Percentiles rank a stretch among this genome's conserved stretches.
These are phyloP conservation scores for Thermothelomyces thermophilus DNA, from an alignment of 2,329 filamentous ascomycete species.

Conservation along the genomic window DNA sequence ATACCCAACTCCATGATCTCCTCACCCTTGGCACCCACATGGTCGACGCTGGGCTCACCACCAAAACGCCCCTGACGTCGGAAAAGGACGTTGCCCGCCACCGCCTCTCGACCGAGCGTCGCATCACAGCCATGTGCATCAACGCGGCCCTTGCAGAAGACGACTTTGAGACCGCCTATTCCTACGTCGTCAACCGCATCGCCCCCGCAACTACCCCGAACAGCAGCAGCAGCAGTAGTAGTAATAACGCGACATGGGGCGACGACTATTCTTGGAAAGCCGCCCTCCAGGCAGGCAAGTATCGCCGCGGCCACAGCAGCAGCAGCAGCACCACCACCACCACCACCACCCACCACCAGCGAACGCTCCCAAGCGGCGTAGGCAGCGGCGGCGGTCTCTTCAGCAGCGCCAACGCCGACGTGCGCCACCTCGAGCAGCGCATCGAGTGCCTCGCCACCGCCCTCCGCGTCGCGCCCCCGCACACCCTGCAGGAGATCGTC, in stretches of 20 bases:
- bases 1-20: slow-evolving; percentile 68
- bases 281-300: slow-evolving; percentile 70
- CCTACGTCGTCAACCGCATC: slow-evolving; percentile 69
- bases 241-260: not conserved
- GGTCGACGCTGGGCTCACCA: slow-evolving; percentile 51
- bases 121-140: slow-evolving; percentile 74
- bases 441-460: slow-evolving; percentile 74
- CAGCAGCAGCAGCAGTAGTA: not conserved
- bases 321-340: slow-evolving; percentile 44
- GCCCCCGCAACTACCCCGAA: slow-evolving; percentile 25
- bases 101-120: slow-evolving; percentile 46
- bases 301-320: slow-evolving; percentile 51
- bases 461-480: slow-evolving; percentile 63
- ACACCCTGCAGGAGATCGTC: slow-evolving; percentile 66
- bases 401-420: slow-evolving; percentile 51
- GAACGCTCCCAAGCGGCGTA: no score
- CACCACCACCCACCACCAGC: no score
- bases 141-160: slow-evolving; percentile 69
- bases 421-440: slow-evolving; percentile 71
- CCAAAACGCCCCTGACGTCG: slow-evolving; percentile 15
- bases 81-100: slow-evolving; percentile 28
- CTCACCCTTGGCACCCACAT: slow-evolving; percentile 63
- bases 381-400: not conserved
- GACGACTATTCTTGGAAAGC: slow-evolving; percentile 75
- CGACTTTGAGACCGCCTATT: slow-evolving; percentile 82